Conservation (phyloP, 2,329 filamentous ascomycete species). For the Hymenoscyphus salicellus region DNA sequence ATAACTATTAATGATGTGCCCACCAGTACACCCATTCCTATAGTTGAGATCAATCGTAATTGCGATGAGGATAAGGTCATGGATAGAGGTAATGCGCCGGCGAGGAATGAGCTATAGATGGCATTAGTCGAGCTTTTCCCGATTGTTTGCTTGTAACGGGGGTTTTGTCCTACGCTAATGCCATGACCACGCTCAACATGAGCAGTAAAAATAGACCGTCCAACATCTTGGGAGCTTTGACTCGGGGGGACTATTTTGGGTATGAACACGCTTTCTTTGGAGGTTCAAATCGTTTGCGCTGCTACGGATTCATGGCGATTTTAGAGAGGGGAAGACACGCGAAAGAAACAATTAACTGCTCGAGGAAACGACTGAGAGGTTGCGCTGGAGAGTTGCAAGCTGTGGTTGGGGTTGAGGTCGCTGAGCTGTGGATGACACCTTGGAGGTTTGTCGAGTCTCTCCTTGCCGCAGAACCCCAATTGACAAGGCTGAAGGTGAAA, state of each 20-base stretch:
- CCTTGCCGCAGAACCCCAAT: not conserved
- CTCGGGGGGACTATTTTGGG: not conserved
- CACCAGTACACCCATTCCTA: conserved; percentile 90
- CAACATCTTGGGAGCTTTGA: conserved; percentile 30
- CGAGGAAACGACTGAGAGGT: not conserved
- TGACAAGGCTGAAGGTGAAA: no score
- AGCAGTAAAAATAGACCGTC: conserved; percentile 38
- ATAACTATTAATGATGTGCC: conserved; percentile 96
- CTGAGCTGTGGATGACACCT: not conserved
- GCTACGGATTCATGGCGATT: conserved; percentile 28
- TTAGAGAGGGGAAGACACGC: not conserved
- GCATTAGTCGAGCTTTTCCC: not conserved
- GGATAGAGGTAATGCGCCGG: conserved; percentile 84
- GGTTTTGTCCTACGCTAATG: conserved; percentile 49
- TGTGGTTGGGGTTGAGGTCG: not conserved
- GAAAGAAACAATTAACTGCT: not conserved
- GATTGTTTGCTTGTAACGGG: not conserved
- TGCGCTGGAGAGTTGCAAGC: not conserved
- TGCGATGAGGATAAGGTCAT: conserved; percentile 85
- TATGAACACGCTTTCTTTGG: conserved; percentile 8
- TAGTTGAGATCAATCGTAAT: conserved; percentile 81
- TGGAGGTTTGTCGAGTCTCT: conserved; percentile 1
- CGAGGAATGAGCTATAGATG: conserved; percentile 75
- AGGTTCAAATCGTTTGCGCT: conserved; percentile 13
- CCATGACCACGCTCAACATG: conserved; percentile 50